Conservation (phyloP, 305 asterid genomes). For the Rubia occidens region DNA sequence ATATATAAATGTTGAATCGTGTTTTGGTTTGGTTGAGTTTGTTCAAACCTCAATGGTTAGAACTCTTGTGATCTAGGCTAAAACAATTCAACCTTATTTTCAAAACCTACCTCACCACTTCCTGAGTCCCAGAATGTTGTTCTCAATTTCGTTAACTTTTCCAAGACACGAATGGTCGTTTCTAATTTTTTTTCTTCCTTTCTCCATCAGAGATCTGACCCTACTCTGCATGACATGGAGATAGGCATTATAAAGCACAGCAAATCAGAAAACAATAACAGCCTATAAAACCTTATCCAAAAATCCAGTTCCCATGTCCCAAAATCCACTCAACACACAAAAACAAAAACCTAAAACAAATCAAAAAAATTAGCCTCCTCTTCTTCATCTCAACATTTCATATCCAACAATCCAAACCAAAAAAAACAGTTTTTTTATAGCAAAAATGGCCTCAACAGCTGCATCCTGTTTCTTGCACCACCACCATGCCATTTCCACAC, state of each 20-base stretch:
- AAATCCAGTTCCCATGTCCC: conserved; percentile 24
- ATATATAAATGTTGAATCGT: background rate
- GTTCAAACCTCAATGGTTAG: conserved; percentile 12
- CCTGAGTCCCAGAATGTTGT: too few species aligned
- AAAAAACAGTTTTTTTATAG: background rate
- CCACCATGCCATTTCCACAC: conserved; percentile 48
- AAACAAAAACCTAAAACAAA: conserved; percentile 4
- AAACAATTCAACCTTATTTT: too few species aligned
- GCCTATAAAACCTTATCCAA: conserved; percentile 50
- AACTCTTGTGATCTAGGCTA: too few species aligned
- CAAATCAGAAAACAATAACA: conserved; percentile 20
- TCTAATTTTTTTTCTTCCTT: background rate
- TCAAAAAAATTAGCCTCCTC: conserved; percentile 4
- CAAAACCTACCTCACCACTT: too few species aligned
- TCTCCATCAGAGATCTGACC: conserved; percentile 9
- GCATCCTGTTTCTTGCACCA: conserved; percentile 72
- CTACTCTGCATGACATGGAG: conserved; percentile 31
- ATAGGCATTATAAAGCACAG: conserved; percentile 23
- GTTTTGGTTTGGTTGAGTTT: conserved; percentile 17
- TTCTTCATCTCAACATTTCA: background rate
- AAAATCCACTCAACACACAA: conserved; percentile 22
- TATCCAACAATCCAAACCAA: background rate
- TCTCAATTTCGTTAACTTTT: too few species aligned
- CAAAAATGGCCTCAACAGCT: conserved; percentile 55
- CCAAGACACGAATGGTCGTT: too few species aligned